Conservation (phyloP, 257 asterid genomes). For the Apocynum venetum region DNA sequence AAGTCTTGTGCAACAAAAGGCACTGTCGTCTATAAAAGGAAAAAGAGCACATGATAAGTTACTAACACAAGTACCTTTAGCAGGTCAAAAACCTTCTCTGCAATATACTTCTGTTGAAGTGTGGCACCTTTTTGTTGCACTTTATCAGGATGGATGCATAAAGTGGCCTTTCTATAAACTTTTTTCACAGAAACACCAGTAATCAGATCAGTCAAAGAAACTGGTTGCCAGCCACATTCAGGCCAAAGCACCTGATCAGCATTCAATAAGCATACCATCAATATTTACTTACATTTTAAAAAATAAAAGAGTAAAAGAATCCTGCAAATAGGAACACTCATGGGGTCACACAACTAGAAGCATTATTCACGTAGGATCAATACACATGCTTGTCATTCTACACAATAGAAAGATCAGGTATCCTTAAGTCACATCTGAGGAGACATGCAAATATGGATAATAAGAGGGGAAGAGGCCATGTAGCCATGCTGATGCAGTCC, state of each 20-base stretch:
- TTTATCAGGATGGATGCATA: conserved; percentile 98
- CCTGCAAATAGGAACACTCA: neutral
- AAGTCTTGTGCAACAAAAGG: neutral
- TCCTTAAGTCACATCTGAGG: neutral
- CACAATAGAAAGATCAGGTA: neutral
- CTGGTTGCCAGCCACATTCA: conserved; percentile 99
- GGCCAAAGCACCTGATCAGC: conserved; percentile 94
- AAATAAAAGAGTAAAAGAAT: neutral
- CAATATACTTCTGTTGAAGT: conserved; percentile 93
- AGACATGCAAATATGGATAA: neutral
- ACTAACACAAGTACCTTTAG: conserved; percentile 61
- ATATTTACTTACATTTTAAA: neutral
- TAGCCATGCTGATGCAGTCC: neutral
- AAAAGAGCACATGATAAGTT: neutral
- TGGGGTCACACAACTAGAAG: neutral
- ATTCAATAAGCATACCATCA: conserved; percentile 9
- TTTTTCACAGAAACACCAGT: conserved; percentile 88
- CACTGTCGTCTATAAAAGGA: neutral
- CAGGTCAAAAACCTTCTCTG: conserved; percentile 97
- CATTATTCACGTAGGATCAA: neutral
- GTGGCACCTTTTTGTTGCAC: conserved; percentile 99
- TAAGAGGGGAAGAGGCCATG: neutral
- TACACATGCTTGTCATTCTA: neutral
- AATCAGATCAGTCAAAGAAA: conserved; percentile 93
- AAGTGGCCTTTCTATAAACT: conserved; percentile 90